phyloP scores from a whole-genome alignment of 441 rosid genomes.

The Gossypium gossypioides region DNA sequence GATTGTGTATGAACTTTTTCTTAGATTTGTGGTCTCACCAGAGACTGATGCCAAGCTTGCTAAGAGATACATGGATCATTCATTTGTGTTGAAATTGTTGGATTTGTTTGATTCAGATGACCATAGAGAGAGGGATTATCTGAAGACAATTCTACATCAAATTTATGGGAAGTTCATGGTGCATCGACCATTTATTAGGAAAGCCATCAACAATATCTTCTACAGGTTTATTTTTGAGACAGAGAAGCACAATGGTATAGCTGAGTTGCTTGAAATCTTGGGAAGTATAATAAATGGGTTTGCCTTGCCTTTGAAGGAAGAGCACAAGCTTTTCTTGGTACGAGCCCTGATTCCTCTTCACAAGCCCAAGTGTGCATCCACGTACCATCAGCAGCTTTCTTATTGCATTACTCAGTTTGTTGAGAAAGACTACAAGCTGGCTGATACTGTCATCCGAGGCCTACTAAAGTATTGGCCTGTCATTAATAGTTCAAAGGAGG shows the following conservation, averaged over 20 bases:
- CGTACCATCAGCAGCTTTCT: conserved; percentile 74
- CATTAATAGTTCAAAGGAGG: conserved; percentile 65
- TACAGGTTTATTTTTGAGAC: conserved; percentile 60
- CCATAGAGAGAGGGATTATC: conserved; percentile 79
- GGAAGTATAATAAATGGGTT: conserved; percentile 74
- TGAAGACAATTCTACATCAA: conserved; percentile 70
- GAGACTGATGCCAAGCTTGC: conserved; percentile 84
- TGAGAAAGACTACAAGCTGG: conserved; percentile 79
- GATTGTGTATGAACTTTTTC: conserved; percentile 65
- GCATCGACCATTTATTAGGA: conserved; percentile 67
- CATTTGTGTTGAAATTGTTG: conserved; percentile 64
- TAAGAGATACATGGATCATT: conserved; percentile 71
- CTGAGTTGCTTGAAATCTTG: conserved; percentile 60
- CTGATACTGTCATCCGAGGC: conserved; percentile 69
- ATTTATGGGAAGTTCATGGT: conserved; percentile 79
- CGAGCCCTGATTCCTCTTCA: conserved; percentile 78
- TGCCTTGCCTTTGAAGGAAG: conserved; percentile 85
- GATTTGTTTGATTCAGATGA: conserved; percentile 85
- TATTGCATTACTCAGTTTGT: conserved; percentile 81
- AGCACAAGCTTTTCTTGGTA: conserved; percentile 74
- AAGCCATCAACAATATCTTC: conserved; percentile 65
- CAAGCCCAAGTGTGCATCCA: conserved; percentile 62
- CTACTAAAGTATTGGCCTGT: conserved; percentile 76
- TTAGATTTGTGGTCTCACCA: conserved; percentile 68
- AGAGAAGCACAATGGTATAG: conserved; percentile 52